Evolutionary conservation across 352 stramenopile species (phyloP), one percentile per base, ranked within the genome.

Genomic region (Thalassiosira pacifica): DNA sequence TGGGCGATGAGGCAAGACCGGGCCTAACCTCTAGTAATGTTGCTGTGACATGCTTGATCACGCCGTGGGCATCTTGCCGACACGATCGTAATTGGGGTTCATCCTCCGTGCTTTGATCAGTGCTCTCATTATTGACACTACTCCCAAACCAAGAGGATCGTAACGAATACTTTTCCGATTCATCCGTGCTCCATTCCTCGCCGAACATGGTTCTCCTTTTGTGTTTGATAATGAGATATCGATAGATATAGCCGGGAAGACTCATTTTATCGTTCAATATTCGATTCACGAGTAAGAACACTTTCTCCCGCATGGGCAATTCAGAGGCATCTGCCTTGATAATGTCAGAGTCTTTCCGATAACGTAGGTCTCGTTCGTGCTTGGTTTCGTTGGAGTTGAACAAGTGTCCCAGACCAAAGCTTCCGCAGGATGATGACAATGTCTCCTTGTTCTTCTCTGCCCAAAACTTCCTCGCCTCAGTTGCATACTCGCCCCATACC

Each of bases 11-110:
- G 3, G 79, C 83, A 76, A 95, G 88, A 11, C 85, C 89, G 59
- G 87, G 84, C 16, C 90, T 80, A 40, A 91, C 88, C 72, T 94
- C 85, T 11, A 95, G 69, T 2, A 95, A 75, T 16, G 90, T 92
- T 53, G 87, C 88, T 32, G 92, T 95, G 10, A 95, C 82, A 82
- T 94, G 87, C 81, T 94, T 94, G 11, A 95, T 95, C 26, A 94
- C 77, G 11, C 82, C 90, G 85, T 94, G 92, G 13, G 88, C 85
- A 83, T 95, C 88, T 72, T 87, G 85, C 29, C 90, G 87, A 63
- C 88, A n/a, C n/a, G n/a, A n/a, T n/a, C n/a, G n/a, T n/a, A n/a
- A n/a, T n/a, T n/a, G n/a, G n/a, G n/a, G n/a, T n/a, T n/a, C n/a
- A n/a, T n/a, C n/a, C n/a, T n/a, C n/a, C n/a, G n/a, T n/a, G n/a